A percentile compares a stretch with the other conserved stretches of the same genome.
phyloP scores from a whole-genome alignment of 768 basidiomycete species.

The Calocybe indica region DNA sequence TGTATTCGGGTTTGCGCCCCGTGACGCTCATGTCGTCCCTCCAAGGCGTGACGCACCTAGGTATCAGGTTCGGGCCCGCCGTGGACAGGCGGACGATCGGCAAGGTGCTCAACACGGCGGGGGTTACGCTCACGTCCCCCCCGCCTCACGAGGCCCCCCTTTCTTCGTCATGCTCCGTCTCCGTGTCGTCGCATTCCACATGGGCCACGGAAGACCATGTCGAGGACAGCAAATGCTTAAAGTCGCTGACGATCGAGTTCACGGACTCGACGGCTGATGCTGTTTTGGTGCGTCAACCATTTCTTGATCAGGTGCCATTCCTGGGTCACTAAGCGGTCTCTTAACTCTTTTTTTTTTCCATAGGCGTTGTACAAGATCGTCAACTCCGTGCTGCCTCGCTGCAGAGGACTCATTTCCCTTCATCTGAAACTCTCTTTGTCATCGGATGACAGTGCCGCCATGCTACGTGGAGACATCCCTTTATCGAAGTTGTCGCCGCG shows the following conservation, averaged over 20 bases:
- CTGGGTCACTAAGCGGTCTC: neutral
- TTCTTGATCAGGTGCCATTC: neutral
- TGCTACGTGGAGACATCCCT: too few species aligned
- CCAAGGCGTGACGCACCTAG: slow-evolving; percentile 24
- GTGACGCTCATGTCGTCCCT: slow-evolving; percentile 30
- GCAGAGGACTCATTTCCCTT: too few species aligned
- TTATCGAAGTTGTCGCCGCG: too few species aligned
- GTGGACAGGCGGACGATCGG: slow-evolving; percentile 41
- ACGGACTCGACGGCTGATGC: slow-evolving; percentile 15
- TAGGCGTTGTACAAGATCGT: slow-evolving; percentile 36
- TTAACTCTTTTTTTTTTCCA: neutral
- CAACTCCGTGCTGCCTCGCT: slow-evolving; percentile 32
- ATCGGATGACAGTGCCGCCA: too few species aligned
- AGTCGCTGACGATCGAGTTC: slow-evolving; percentile 25
- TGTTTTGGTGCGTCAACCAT: slow-evolving; percentile 27
- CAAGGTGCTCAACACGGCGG: slow-evolving; percentile 34
- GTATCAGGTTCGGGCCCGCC: slow-evolving; percentile 28
- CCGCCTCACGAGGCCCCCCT: too few species aligned
- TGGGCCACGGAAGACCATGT: slow-evolving; percentile 22
- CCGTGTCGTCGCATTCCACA: slow-evolving; percentile 13
- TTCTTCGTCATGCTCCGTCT: too few species aligned
- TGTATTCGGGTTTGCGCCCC: slow-evolving; percentile 41
- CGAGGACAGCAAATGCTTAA: slow-evolving; percentile 14
- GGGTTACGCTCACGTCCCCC: too few species aligned
- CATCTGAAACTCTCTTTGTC: too few species aligned